phyloP scores from a whole-genome alignment of 352 stramenopile genomes.

The Pythium pectinolyticum region DNA sequence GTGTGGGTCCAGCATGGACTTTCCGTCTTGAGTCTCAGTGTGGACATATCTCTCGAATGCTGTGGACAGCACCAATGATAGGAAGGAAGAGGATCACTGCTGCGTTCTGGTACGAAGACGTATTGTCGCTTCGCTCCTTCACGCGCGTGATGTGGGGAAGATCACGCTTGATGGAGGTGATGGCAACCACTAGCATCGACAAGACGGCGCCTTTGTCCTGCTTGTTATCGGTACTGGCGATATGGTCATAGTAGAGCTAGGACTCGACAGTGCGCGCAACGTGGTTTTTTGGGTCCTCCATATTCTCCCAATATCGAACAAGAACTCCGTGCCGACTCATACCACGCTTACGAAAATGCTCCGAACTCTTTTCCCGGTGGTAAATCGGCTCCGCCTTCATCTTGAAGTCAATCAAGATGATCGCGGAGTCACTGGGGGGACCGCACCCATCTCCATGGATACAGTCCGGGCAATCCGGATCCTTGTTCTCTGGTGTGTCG shows the following conservation, averaged over 20 bases:
- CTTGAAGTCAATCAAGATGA: not conserved
- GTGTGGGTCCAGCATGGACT: not conserved
- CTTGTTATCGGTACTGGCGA: not conserved
- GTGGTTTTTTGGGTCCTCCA: not conserved
- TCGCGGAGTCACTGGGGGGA: not conserved
- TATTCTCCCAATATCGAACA: not conserved
- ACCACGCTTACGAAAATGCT: not conserved
- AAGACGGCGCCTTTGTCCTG: not conserved
- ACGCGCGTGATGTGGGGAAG: not conserved
- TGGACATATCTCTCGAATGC: not conserved
- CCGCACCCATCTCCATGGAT: too few relatives aligned
- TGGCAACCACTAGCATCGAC: not conserved
- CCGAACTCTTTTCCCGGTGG: not conserved
- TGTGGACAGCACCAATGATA: not conserved
- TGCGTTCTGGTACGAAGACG: not conserved
- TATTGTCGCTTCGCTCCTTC: not conserved
- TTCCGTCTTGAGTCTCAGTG: too few relatives aligned
- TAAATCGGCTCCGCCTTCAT: not conserved
- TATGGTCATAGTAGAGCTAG: not conserved
- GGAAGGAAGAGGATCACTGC: not conserved
- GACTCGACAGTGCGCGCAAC: not conserved
- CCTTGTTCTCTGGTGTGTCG: too few relatives aligned
- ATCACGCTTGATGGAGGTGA: not conserved
- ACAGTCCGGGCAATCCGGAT: too few relatives aligned
- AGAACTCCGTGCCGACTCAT: not conserved